phyloP scores from a whole-genome alignment of 2,329 filamentous ascomycete species.

The Cladophialophora yegresii region DNA sequence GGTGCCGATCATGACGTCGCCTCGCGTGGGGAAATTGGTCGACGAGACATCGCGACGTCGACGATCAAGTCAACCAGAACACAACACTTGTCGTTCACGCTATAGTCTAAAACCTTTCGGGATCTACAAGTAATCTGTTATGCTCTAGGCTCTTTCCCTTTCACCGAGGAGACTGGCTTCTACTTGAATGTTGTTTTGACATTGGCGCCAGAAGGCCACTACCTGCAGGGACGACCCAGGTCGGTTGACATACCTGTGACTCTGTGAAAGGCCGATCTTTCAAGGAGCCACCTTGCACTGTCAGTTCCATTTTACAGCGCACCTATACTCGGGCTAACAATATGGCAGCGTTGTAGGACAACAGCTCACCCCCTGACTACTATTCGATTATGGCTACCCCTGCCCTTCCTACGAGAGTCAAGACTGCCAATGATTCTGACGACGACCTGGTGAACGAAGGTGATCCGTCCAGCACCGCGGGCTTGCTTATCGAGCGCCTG shows the following conservation, averaged over 20 bases:
- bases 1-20: slow-evolving; percentile 1
- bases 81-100: neutral
- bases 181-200: neutral
- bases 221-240: neutral
- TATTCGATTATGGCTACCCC: slow-evolving; percentile 25
- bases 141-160: neutral
- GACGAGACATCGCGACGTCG: neutral
- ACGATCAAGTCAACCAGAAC: neutral
- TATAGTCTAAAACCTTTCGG: neutral
- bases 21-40: neutral
- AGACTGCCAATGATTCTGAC: slow-evolving; percentile 42
- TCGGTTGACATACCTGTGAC: neutral
- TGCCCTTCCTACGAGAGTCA: slow-evolving; percentile 25
- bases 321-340: slow-evolving; percentile 13
- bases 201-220: neutral
- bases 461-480: slow-evolving; percentile 70
- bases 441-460: slow-evolving; percentile 63
- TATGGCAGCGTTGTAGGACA: slow-evolving; percentile 29
- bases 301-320: slow-evolving; percentile 5
- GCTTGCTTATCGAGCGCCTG: slow-evolving; percentile 80
- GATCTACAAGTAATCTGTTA: neutral
- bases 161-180: neutral
- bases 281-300: neutral
- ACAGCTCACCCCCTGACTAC: slow-evolving; percentile 28
- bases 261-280: neutral